A percentile compares a stretch with the other conserved stretches of the same genome.
Conservation (phyloP, 2,329 filamentous ascomycete genomes). For the Fusarium sororula region DNA sequence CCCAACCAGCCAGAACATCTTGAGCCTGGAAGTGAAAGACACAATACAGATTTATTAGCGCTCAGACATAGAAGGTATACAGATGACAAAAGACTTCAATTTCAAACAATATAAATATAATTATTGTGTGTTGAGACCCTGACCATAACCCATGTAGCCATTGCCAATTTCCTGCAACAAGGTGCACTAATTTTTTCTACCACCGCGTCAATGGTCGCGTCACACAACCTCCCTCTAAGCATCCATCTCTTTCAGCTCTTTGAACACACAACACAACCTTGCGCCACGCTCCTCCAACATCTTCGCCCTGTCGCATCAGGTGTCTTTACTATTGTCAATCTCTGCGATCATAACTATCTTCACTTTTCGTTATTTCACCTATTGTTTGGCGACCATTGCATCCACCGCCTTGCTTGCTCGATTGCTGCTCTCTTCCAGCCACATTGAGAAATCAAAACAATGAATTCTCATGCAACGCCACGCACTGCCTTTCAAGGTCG, state of each 20-base stretch:
- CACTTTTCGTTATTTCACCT: slow-evolving; percentile 4
- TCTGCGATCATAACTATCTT: slow-evolving; percentile 25
- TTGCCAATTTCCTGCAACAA: background rate
- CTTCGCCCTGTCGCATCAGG: slow-evolving; percentile 1
- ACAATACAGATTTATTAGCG: background rate
- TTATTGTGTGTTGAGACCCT: background rate
- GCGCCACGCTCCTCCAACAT: slow-evolving; percentile 32
- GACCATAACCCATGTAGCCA: background rate
- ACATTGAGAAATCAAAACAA: slow-evolving; percentile 32
- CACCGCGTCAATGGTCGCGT: slow-evolving; percentile 17
- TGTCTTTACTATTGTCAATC: slow-evolving; percentile 7
- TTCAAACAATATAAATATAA: background rate
- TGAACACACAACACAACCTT: slow-evolving; percentile 25
- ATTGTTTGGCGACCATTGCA: background rate
- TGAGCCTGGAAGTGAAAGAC: background rate
- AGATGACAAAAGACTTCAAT: background rate
- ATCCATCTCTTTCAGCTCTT: slow-evolving; percentile 17
- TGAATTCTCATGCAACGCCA: slow-evolving; percentile 52
- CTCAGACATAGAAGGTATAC: background rate
- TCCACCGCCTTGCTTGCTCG: slow-evolving; percentile 16
- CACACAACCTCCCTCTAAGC: slow-evolving; percentile 36
- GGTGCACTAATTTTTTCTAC: slow-evolving; percentile 14
- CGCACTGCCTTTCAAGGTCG: slow-evolving; percentile 48
- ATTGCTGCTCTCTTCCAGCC: slow-evolving; percentile 19
- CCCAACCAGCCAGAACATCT: background rate